Conservation (phyloP, 768 basidiomycete species). For the Hericium erinaceus region DNA sequence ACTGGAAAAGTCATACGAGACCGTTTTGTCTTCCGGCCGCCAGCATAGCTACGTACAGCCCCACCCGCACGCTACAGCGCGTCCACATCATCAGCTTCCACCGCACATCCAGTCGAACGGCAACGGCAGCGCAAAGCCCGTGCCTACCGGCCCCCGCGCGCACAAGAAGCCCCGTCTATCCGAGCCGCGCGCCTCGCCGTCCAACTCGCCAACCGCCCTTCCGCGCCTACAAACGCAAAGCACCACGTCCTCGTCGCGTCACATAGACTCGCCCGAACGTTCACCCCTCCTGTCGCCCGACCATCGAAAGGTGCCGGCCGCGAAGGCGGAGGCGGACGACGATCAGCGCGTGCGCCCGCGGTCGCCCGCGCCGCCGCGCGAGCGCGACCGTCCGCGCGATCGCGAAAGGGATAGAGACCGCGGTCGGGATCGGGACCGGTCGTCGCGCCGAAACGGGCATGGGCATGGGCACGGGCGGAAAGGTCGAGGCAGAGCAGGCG, state of each 20-base stretch:
- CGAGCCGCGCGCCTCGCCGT: conserved; percentile 26
- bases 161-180: conserved; percentile 74
- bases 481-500: conserved; percentile 25
- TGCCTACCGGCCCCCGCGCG: conserved; percentile 73
- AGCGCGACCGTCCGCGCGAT: conserved; percentile 21
- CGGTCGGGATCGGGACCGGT: conserved; percentile 17
- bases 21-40: conserved; percentile 38
- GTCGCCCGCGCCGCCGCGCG: conserved; percentile 21
- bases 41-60: conserved; percentile 30
- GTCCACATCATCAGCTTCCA: conserved; percentile 32
- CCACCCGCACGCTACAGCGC: conserved; percentile 27
- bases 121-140: conserved; percentile 34
- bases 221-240: conserved; percentile 12
- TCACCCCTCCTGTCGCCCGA: conserved; percentile 15
- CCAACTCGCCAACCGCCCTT: conserved; percentile 8
- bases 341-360: conserved; percentile 35
- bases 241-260: conserved; percentile 7
- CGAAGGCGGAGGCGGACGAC: conserved; percentile 38
- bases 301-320: conserved; percentile 9
- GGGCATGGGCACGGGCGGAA: conserved; percentile 16
- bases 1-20: conserved; percentile 67
- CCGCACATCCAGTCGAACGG: conserved; percentile 15
- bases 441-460: conserved; percentile 3
- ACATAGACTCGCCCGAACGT: conserved; percentile 12
- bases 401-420: conserved; percentile 24